Evolutionary conservation across 805 yeast species (phyloP).

Genomic region (Clavispora santaluciae): DNA sequence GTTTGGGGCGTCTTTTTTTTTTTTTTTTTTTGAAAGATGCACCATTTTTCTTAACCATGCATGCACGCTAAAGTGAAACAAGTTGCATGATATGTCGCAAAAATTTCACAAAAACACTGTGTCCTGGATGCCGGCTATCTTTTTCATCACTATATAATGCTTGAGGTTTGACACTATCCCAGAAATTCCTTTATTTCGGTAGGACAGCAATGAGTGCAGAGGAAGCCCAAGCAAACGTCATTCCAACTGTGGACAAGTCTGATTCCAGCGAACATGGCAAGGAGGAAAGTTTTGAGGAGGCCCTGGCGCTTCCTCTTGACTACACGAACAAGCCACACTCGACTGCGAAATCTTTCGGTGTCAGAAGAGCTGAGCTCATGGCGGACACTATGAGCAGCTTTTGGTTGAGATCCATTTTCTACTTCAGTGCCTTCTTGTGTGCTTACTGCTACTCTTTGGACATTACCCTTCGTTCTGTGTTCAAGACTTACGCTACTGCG

Average conservation of each 20-base stretch:
- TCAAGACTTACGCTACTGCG: constrained; percentile 52
- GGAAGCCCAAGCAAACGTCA: neutral
- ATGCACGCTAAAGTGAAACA: too few relatives aligned
- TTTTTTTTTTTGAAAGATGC: too few relatives aligned
- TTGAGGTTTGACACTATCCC: too few relatives aligned
- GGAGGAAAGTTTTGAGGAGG: neutral
- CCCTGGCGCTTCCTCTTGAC: neutral
- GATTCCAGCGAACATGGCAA: neutral
- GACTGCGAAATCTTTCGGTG: constrained; percentile 41
- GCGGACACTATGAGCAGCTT: constrained; percentile 33
- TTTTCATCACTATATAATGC: neutral
- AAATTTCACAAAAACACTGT: neutral
- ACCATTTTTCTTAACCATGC: too few relatives aligned
- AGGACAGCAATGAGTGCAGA: neutral
- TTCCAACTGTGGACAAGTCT: neutral
- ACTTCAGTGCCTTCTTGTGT: constrained; percentile 46
- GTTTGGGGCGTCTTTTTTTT: too few relatives aligned
- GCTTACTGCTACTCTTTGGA: constrained; percentile 61
- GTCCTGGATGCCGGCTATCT: neutral
- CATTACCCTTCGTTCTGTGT: constrained; percentile 42
- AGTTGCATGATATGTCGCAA: too few relatives aligned
- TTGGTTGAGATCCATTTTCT: constrained; percentile 37
- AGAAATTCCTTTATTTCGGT: neutral
- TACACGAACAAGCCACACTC: constrained; percentile 1
- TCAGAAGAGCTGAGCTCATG: constrained; percentile 51